Evolutionary conservation across 306 rosid genomes (phyloP).

Genomic region (Fragaria iinumae): DNA sequence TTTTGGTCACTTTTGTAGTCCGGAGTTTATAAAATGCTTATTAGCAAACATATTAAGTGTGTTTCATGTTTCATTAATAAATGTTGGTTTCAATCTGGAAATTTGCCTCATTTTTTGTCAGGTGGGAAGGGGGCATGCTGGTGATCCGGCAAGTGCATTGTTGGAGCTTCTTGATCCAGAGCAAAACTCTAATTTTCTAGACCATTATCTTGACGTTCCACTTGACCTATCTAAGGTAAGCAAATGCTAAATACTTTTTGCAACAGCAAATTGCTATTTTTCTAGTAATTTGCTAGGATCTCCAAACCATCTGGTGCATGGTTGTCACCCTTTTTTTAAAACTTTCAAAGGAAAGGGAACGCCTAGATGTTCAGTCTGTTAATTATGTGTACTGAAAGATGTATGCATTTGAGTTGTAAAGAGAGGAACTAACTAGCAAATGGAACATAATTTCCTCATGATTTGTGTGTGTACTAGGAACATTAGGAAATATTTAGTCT

Average conservation of each 20-base stretch:
- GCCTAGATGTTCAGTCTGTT: background rate
- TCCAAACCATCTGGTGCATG: background rate
- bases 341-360: background rate
- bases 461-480: background rate
- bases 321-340: background rate
- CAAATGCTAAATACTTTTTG: background rate
- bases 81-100: background rate
- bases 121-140: constrained; percentile 97
- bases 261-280: background rate
- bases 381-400: background rate
- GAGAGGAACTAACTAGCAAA: background rate
- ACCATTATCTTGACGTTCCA: constrained; percentile 97
- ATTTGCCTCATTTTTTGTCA: constrained; percentile 33
- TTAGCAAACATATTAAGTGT: background rate
- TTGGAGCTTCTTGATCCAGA: constrained; percentile 98
- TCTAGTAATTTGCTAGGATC: background rate
- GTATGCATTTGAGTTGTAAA: background rate
- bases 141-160: constrained; percentile 99
- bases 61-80: background rate
- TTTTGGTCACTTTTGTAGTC: background rate
- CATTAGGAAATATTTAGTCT: background rate
- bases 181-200: constrained; percentile 97
- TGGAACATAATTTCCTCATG: background rate
- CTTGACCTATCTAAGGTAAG: constrained; percentile 91
- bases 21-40: background rate